Evolutionary conservation across 2,329 filamentous ascomycete genomes (phyloP), one percentile per base, ranked within the genome.

Genomic region (Cryphonectria parasitica): DNA sequence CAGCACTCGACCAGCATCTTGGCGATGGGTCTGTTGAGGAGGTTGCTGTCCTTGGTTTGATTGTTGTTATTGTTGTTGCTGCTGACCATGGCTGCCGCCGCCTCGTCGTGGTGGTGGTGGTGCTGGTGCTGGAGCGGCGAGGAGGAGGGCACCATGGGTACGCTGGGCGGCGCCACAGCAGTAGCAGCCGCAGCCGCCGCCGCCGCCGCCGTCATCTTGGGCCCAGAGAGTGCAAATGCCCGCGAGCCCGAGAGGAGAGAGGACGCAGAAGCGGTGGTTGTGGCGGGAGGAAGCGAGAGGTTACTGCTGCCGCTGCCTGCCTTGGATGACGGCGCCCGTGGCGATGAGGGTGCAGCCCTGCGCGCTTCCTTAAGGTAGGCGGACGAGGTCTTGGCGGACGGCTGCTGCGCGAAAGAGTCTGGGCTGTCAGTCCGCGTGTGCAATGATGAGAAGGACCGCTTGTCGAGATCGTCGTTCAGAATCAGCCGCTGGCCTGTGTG

Each of bases 1-100:
- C 89, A 91, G 78, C 89, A 91, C 76, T 90, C 85, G 17, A 91
- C 88, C 41, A 91, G 85, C 82, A 90, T 87, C 80, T 90, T 91
- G 45, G 87, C 86, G 17, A 89, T 77, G 0, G 85, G 84, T 15
- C 85, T 82, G 43, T 72, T 68, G 2, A 69, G 71, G 58, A 15
- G 2, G 22, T n/a, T 49, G 45, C 7, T 49, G 22, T 49, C 45
- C 45, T 49, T 49, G 45, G 22, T n/a, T 2, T 49, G 22, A 7
- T 8, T 49, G 22, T 6, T 49, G 45, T 7, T 49, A 22, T 7
- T 49, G 45, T 17, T 61, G 74, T 68, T 69, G 73, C 74, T 60
- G 25, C 10, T 60, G 56, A 43, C 13, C n/a, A 19, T 41, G 10
- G 60, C 45, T n/a, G 22, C 43, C 19, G 43, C 43, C 6, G 43